Evolutionary conservation across 306 rosid species (phyloP), one percentile per base, ranked within the genome.

Genomic region (Acmispon strigosus): DNA sequence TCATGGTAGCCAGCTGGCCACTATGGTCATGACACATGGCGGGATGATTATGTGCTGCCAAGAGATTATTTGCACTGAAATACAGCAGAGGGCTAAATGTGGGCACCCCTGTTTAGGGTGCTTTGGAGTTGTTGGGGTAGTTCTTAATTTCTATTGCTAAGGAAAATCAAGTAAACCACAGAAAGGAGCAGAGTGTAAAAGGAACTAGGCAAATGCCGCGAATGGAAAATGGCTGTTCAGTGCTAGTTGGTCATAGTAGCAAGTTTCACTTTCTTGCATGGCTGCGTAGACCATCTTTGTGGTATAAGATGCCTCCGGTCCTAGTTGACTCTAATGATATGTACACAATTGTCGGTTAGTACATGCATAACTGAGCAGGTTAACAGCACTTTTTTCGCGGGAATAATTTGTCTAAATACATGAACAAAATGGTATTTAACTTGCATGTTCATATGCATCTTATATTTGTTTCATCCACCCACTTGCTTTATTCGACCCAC

Each of bases 391-490:
- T n/a, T n/a, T n/a, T n/a, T n/a, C n/a, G n/a, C n/a, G n/a, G n/a
- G n/a, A n/a, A n/a, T n/a, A n/a, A n/a, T n/a, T n/a, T n/a, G n/a
- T n/a, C n/a, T n/a, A n/a, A n/a, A n/a, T n/a, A n/a, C n/a, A n/a
- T n/a, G n/a, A n/a, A n/a, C n/a, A n/a, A n/a, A n/a, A n/a, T n/a
- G n/a, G n/a, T n/a, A n/a, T n/a, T n/a, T n/a, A n/a, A n/a, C n/a
- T n/a, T n/a, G n/a, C n/a, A n/a, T n/a, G n/a, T n/a, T n/a, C 29
- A 51, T 58, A 27, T 63, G 57, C 72, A 66, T 36, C 50, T 75
- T 39, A 16, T 47, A 22, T 51, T 51, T 15, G 29, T 69, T 60
- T 61, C 52, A 51, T 62, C 52, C 16, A 12, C 10, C 8, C 62
- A 51, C 8, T 60, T 60, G 12, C 32, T 18, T 8, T 57, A 20